Base-by-base conservation (phyloP, 768 basidiomycete species). In the Stropharia rugosoannulata region DNA sequence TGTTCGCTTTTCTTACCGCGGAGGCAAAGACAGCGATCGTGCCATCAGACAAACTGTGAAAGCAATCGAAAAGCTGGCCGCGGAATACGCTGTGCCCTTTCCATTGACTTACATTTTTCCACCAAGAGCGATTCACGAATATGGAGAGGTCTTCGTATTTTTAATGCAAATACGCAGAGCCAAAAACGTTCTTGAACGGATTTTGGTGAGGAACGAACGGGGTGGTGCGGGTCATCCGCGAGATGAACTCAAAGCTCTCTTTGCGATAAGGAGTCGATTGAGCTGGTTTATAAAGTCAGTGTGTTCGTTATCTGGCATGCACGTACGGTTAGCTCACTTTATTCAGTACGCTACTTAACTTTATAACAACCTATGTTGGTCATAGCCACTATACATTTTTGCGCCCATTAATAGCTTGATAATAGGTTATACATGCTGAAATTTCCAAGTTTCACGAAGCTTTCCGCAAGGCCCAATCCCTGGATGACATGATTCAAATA, bases 231-330 rank as follows among this genome's bases (percentile, higher is more conserved):
- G 72, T 32, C 69, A 64, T 25, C 46, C 71, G 47, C 73, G 68
- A 36, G 73, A 70, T 18, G 83, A 85, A 50, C 54, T 87, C 63
- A 92, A 90, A 70, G 77, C 77, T 12, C 85, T 93, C 61, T 90
- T 90, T 66, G 87, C 87, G 0, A 81, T 91, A 77, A 73, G 90
- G 58, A 83, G 85, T 60, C 84, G 86, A 53, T 62, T 94, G 56
- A 87, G 87, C 55, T 94, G 92, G 92, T 89, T 93, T 61, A 80
- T 89, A 66, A 91, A 89, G 91, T 92, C 64, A 62, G 87, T 78
- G n/a, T 16, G 32, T 35, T 51, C 38, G 56, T 57, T 16, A 19
- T 18, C n/a, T 8, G 4, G 12, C 5, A 51, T 43, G 9, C 35
- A n/a, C 42, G 22, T 16, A 41, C 38, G 18, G 46, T 49, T 15